Percentiles rank a stretch among this genome's conserved stretches.
Evolutionary conservation across 306 rosid genomes (phyloP).

Genomic region (Canavalia gladiata): DNA sequence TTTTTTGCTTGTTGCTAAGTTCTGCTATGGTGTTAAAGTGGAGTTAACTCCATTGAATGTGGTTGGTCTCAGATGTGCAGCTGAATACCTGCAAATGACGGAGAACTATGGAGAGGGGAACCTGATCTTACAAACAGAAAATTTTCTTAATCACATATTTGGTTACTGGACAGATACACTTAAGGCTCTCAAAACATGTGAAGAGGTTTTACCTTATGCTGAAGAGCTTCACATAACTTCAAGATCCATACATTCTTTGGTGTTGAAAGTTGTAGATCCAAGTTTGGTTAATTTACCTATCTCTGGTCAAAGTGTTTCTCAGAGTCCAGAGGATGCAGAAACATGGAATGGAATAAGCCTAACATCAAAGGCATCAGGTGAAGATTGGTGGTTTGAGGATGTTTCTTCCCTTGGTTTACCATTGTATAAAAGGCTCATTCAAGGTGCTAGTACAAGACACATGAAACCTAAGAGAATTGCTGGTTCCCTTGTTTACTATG

Average conservation of each 20-base stretch:
- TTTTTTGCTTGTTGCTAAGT: slow-evolving; percentile 71
- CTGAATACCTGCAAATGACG: slow-evolving; percentile 80
- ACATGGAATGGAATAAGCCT: slow-evolving; percentile 81
- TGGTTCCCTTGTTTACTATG: slow-evolving; percentile 78
- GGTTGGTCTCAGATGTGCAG: slow-evolving; percentile 75
- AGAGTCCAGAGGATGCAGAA: slow-evolving; percentile 59
- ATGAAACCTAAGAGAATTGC: slow-evolving; percentile 70
- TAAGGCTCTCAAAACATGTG: slow-evolving; percentile 78
- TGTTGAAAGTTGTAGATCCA: slow-evolving; percentile 76
- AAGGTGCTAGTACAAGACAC: slow-evolving; percentile 64
- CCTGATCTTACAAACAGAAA: slow-evolving; percentile 70
- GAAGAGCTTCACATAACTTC: slow-evolving; percentile 87
- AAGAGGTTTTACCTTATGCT: slow-evolving; percentile 68
- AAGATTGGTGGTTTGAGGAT: slow-evolving; percentile 96
- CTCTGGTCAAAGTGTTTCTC: slow-evolving; percentile 49
- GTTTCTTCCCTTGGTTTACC: slow-evolving; percentile 66
- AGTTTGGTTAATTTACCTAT: slow-evolving; percentile 69
- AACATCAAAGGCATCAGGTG: slow-evolving; percentile 56
- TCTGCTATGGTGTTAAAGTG: slow-evolving; percentile 89
- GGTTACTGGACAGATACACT: slow-evolving; percentile 84
- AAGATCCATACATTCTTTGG: slow-evolving; percentile 80
- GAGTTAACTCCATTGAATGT: slow-evolving; percentile 77
- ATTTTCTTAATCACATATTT: slow-evolving; percentile 69
- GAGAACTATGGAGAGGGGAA: slow-evolving; percentile 87
- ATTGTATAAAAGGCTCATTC: slow-evolving; percentile 70